Percentiles rank a stretch among this genome's conserved stretches.
These are phyloP conservation scores for Acmispon strigosus DNA, from an alignment of 306 rosid species.

Conservation along the genomic window DNA sequence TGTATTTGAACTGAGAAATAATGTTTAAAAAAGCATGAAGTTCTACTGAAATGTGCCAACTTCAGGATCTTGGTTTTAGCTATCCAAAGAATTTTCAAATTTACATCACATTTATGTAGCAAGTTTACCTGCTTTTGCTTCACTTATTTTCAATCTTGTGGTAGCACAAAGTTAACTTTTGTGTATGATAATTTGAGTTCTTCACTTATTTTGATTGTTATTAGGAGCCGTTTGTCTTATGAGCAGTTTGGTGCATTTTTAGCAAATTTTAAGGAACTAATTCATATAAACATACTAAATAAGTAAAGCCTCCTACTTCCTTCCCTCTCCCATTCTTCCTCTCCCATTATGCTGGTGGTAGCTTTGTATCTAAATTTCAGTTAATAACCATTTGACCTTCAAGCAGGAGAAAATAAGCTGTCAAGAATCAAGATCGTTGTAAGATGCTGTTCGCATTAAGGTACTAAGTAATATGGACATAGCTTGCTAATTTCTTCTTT, in stretches of 20 bases:
- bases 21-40: neutral
- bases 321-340: neutral
- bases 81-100: neutral
- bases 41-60: neutral
- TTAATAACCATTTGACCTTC: too few relatives aligned
- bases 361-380: too few relatives aligned
- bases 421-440: too few relatives aligned
- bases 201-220: too few relatives aligned
- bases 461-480: too few relatives aligned
- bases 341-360: too few relatives aligned
- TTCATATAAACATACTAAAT: conserved; percentile 83
- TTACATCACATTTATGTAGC: neutral
- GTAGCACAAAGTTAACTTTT: too few relatives aligned
- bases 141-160: too few relatives aligned
- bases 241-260: conserved; percentile 96
- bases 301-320: conserved; percentile 38
- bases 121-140: neutral
- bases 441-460: too few relatives aligned
- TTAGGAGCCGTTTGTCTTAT: conserved; percentile 88
- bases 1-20: neutral
- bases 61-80: neutral
- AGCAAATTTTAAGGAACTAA: conserved; percentile 90
- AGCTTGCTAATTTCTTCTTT: too few relatives aligned
- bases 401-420: too few relatives aligned
- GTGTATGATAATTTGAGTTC: too few relatives aligned